A percentile compares a stretch with the other conserved stretches of the same genome.
Conservation (phyloP, 805 yeast genomes). For the Cyberlindnera nakhonratchasimensis region DNA sequence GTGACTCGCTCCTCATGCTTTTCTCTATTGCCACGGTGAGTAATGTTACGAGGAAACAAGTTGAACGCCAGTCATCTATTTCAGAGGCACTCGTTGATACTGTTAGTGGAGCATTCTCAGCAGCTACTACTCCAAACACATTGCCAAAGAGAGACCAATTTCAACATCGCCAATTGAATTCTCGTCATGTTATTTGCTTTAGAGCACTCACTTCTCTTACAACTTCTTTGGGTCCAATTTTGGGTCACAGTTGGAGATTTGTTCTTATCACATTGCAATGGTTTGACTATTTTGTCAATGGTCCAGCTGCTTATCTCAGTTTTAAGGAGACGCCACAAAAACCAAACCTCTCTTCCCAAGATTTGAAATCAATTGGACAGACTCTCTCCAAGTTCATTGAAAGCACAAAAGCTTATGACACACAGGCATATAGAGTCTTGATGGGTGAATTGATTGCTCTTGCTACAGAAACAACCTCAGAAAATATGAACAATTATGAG, state of each 20-base stretch:
- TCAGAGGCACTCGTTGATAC: conserved; percentile 53
- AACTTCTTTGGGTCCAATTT: conserved; percentile 72
- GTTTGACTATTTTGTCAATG: conserved; percentile 69
- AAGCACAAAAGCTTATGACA: conserved; percentile 54
- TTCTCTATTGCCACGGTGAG: conserved; percentile 45
- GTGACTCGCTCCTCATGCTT: conserved; percentile 55
- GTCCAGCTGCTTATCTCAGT: conserved; percentile 43
- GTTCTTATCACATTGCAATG: conserved; percentile 68
- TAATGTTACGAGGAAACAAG: conserved; percentile 32
- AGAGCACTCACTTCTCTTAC: conserved; percentile 78
- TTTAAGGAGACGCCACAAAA: conserved; percentile 40
- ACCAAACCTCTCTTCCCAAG: conserved; percentile 42
- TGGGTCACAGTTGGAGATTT: conserved; percentile 64
- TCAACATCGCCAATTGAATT: conserved; percentile 47
- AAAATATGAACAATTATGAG: conserved; percentile 16
- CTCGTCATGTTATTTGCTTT: conserved; percentile 71
- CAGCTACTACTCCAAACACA: conserved; percentile 10
- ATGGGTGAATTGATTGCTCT: conserved; percentile 44
- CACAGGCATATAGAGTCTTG: conserved; percentile 46
- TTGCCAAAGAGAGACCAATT: conserved; percentile 11
- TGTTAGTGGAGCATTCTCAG: conserved; percentile 15
- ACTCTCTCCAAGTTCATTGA: conserved; percentile 62
- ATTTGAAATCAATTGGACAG: conserved; percentile 47
- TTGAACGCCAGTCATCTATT: conserved; percentile 36
- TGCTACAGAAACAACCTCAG: conserved; percentile 30